Base-by-base conservation (phyloP, 441 rosid species). In the Arabidopsis hybrid region DNA sequence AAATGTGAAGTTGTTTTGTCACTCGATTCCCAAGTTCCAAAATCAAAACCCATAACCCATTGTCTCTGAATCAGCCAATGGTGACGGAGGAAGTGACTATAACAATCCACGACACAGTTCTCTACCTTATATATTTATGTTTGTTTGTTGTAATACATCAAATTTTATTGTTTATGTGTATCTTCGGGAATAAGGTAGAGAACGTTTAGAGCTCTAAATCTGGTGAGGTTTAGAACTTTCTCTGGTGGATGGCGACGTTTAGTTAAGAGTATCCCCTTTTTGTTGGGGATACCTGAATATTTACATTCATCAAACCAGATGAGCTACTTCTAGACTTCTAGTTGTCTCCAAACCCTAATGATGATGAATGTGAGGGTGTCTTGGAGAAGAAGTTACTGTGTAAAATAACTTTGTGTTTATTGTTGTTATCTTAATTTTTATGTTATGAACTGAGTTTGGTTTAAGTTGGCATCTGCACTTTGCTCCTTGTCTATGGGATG, bases 261-360 rank as follows among this genome's bases (percentile, higher is more conserved):
- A 7, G 1, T 7, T 35, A 43, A 60, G 38, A 63, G 21, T 69
- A 16, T 35, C 62, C 53, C 65, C 71, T 38, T 55, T 51, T 3
- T 3, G 0, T 62, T 1, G 60, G 60, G 32, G 65, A 62, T 16
- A 47, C 1, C 16, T 63, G 50, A 58, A 69, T 52, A 1, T 29
- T 69, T 26, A 69, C 59, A 63, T 52, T 62, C 65, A 45, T 75
- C 56, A 56, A 69, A 45, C 74, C 70, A 18, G 8, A 34, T 0
- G 70, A 75, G 53, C 17, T 75, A 26, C 29, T 26, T 26, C 26
- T 21, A 21, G 26, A 21, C 12, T 45, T 8, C 74, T 75, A 11
- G 56, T 53, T 40, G 4, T 14, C 53, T 36, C 60, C 8, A 52
- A 35, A 35, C 29, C 13, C 17, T 55, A 53, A 52, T 53, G 36